Evolutionary conservation across 75 land plant species (phyloP).

Genomic region (Pinus taeda): DNA sequence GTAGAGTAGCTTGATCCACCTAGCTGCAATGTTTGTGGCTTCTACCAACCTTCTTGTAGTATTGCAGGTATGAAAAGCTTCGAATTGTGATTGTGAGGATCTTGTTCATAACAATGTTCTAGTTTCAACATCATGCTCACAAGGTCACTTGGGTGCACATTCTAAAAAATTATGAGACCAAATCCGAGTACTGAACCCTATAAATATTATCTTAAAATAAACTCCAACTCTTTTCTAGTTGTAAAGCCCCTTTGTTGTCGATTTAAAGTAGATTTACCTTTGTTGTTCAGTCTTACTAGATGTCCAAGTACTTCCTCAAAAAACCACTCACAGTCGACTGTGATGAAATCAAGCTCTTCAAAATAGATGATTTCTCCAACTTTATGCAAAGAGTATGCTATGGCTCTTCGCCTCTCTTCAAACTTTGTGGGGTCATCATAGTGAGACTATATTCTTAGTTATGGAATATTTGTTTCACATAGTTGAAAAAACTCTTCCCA

Average conservation of each 20-base stretch:
- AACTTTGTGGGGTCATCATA: conserved; percentile 36
- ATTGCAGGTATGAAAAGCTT: conserved; percentile 54
- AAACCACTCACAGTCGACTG: conserved; percentile 78
- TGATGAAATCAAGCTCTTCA: conserved; percentile 60
- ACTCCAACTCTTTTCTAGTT: conserved; percentile 53
- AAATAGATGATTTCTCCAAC: conserved; percentile 67
- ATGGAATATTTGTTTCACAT: conserved; percentile 53
- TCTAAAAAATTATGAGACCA: conserved; percentile 38
- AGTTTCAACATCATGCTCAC: conserved; percentile 71
- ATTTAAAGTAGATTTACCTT: conserved; percentile 13
- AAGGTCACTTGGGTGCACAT: conserved; percentile 57
- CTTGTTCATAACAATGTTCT: conserved; percentile 70
- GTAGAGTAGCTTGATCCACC: conserved; percentile 31
- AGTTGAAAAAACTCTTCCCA: conserved; percentile 66
- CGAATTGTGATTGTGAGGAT: conserved; percentile 42
- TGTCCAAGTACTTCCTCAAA: conserved; percentile 58
- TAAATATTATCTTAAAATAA: conserved; percentile 32
- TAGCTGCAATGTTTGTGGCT: conserved; percentile 39
- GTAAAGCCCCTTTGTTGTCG: conserved; percentile 41
- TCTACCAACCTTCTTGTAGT: conserved; percentile 50
- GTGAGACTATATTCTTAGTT: conserved; percentile 42
- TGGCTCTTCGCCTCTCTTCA: conserved; percentile 52
- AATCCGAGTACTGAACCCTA: conserved; percentile 40
- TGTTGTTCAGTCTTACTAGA: conserved; percentile 29
- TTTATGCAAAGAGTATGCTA: conserved; percentile 53